Conservation (phyloP, 495 filamentous ascomycete genomes). For the Opeltia flavorubescens region DNA sequence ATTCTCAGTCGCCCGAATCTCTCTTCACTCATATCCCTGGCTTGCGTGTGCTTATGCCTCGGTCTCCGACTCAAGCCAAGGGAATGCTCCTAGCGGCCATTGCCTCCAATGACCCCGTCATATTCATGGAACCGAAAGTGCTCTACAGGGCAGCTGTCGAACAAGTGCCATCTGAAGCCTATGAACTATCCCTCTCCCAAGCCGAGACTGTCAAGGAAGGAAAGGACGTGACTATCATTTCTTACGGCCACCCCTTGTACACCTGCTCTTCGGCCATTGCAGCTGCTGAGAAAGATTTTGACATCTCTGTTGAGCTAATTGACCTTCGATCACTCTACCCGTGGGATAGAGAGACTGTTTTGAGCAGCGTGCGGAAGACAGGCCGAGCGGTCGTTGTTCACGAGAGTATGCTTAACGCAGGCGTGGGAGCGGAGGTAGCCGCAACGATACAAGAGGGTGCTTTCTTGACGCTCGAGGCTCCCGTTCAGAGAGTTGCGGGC, state of each 20-base stretch:
- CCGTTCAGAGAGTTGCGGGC: slow-evolving; percentile 78
- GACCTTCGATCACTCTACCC: slow-evolving; percentile 88
- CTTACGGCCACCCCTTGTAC: slow-evolving; percentile 88
- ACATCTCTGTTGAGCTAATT: slow-evolving; percentile 72
- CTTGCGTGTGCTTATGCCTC: slow-evolving; percentile 75
- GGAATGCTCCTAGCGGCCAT: slow-evolving; percentile 69
- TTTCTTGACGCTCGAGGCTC: slow-evolving; percentile 82
- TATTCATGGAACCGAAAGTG: slow-evolving; percentile 96
- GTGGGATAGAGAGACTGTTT: slow-evolving; percentile 78
- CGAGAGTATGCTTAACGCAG: slow-evolving; percentile 91
- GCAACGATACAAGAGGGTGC: slow-evolving; percentile 82
- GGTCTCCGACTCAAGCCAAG: slow-evolving; percentile 85
- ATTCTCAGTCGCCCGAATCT: slow-evolving; percentile 85
- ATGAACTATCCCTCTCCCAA: slow-evolving; percentile 73
- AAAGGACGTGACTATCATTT: slow-evolving; percentile 71
- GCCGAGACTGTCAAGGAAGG: slow-evolving; percentile 81
- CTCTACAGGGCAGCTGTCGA: slow-evolving; percentile 91
- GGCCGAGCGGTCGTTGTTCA: slow-evolving; percentile 86
- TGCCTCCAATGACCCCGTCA: slow-evolving; percentile 70
- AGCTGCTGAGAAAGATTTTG: slow-evolving; percentile 68
- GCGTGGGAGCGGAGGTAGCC: slow-evolving; percentile 85
- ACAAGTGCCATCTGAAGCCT: slow-evolving; percentile 74
- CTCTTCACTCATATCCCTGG: slow-evolving; percentile 90
- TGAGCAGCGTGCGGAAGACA: slow-evolving; percentile 79
- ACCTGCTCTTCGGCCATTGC: slow-evolving; percentile 68